phyloP scores from a whole-genome alignment of 2,329 filamentous ascomycete genomes.

The Hyphodiscus sp. region DNA sequence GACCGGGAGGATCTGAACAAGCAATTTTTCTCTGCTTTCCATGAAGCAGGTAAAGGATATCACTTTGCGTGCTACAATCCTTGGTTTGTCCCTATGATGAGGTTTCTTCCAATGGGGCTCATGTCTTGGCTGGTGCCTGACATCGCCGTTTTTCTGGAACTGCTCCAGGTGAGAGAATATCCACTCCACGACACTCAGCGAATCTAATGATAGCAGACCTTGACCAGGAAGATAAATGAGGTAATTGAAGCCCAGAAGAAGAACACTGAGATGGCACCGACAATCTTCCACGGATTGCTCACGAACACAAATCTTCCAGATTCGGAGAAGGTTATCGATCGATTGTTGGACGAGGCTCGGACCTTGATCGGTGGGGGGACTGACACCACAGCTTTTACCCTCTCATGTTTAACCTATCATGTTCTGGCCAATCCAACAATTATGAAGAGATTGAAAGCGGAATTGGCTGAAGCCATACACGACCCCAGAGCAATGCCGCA shows the following conservation, averaged over 20 bases:
- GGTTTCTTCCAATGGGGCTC: too few species aligned
- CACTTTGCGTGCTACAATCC: not conserved
- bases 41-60: not conserved
- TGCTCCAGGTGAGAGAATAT: too few species aligned
- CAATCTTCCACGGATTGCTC: slow-evolving; percentile 12
- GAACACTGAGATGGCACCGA: slow-evolving; percentile 27
- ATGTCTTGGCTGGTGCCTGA: too few species aligned
- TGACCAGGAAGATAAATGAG: not conserved
- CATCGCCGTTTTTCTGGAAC: too few species aligned
- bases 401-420: slow-evolving; percentile 31
- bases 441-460: slow-evolving; percentile 24
- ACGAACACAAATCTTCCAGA: slow-evolving; percentile 25
- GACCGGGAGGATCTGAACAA: slow-evolving; percentile 5
- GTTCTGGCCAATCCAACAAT: slow-evolving; percentile 29
- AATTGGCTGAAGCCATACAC: slow-evolving; percentile 22
- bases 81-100: not conserved
- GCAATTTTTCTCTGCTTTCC: not conserved
- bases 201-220: not conserved
- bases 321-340: slow-evolving; percentile 26
- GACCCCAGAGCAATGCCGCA: not conserved
- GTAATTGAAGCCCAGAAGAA: slow-evolving; percentile 14
- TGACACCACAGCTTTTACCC: slow-evolving; percentile 30
- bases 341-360: slow-evolving; percentile 29
- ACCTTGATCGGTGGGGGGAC: slow-evolving; percentile 30
- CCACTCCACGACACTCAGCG: not conserved